Evolutionary conservation across 1,284 basidiomycete genomes (phyloP).

Genomic region (Apiotrichum mycotoxinovorans): DNA sequence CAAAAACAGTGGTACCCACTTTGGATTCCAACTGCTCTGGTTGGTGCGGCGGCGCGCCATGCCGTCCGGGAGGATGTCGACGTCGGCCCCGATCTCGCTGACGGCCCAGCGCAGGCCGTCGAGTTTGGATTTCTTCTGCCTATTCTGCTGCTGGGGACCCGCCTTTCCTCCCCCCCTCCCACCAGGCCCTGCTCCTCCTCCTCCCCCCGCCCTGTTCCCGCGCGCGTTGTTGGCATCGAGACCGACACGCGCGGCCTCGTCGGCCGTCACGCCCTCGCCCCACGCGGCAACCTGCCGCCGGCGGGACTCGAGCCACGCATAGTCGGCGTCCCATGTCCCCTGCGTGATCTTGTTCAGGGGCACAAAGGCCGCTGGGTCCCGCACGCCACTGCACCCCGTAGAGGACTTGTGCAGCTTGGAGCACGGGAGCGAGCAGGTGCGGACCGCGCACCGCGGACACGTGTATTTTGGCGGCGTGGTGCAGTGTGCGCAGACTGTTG

Average conservation of each 20-base stretch:
- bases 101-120: slow-evolving; percentile 64
- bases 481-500: slow-evolving; percentile 25
- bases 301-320: slow-evolving; percentile 74
- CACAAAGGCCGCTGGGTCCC: slow-evolving; percentile 69
- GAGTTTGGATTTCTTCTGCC: slow-evolving; percentile 52
- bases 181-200: slow-evolving; percentile 38
- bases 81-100: slow-evolving; percentile 59
- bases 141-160: slow-evolving; percentile 25
- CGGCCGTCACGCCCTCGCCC: slow-evolving; percentile 63
- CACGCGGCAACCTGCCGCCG: slow-evolving; percentile 66
- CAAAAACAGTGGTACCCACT: too few species aligned
- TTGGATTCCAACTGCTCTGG: slow-evolving; percentile 74
- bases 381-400: slow-evolving; percentile 66
- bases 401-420: slow-evolving; percentile 65
- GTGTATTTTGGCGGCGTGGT: slow-evolving; percentile 63
- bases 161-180: slow-evolving; percentile 39
- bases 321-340: slow-evolving; percentile 79
- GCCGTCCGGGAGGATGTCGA: slow-evolving; percentile 72
- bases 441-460: slow-evolving; percentile 68
- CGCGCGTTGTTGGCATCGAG: slow-evolving; percentile 8
- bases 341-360: slow-evolving; percentile 75
- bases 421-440: slow-evolving; percentile 71
- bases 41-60: slow-evolving; percentile 74
- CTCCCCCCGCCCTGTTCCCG: slow-evolving; percentile 11
- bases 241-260: slow-evolving; percentile 12